These are phyloP conservation scores for Meredithiella fracta DNA, from an alignment of 2,329 filamentous ascomycete species.

Conservation along the genomic window DNA sequence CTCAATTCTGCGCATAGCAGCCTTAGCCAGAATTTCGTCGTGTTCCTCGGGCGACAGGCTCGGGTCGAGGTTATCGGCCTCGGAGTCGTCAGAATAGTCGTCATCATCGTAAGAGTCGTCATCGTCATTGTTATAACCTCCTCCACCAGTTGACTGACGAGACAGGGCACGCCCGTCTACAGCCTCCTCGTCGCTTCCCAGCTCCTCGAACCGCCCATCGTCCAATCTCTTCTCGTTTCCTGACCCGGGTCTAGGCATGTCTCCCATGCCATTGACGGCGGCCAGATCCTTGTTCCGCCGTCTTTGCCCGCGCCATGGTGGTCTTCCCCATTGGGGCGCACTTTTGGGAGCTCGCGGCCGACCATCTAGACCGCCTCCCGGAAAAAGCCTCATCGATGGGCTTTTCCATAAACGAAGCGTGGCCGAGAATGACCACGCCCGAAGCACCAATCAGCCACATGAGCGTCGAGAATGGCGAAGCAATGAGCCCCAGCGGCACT, in stretches of 20 bases:
- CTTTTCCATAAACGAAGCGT: conserved; percentile 93
- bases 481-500: conserved; percentile 69
- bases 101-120: conserved; percentile 14
- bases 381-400: conserved; percentile 99
- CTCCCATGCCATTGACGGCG: conserved; percentile 31
- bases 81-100: conserved; percentile 27
- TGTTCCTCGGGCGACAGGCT: conserved; percentile 42
- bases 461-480: conserved; percentile 68
- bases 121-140: not conserved
- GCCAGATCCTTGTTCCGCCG: conserved; percentile 15
- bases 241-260: conserved; percentile 11
- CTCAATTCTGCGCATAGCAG: conserved; percentile 64
- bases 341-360: conserved; percentile 96
- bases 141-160: conserved; percentile 3
- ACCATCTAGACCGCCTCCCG: conserved; percentile 99
- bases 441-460: conserved; percentile 95
- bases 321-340: conserved; percentile 98
- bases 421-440: conserved; percentile 83
- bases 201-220: conserved; percentile 46
- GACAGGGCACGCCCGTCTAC: conserved; percentile 12
- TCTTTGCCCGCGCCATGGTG: conserved; percentile 61
- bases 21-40: conserved; percentile 61
- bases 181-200: conserved; percentile 41
- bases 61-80: conserved; percentile 35
- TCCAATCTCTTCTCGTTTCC: conserved; percentile 14